Percentiles rank a stretch among this genome's conserved stretches.
Conservation (phyloP, 805 yeast species). For the Metschnikowia aberdeeniae region DNA sequence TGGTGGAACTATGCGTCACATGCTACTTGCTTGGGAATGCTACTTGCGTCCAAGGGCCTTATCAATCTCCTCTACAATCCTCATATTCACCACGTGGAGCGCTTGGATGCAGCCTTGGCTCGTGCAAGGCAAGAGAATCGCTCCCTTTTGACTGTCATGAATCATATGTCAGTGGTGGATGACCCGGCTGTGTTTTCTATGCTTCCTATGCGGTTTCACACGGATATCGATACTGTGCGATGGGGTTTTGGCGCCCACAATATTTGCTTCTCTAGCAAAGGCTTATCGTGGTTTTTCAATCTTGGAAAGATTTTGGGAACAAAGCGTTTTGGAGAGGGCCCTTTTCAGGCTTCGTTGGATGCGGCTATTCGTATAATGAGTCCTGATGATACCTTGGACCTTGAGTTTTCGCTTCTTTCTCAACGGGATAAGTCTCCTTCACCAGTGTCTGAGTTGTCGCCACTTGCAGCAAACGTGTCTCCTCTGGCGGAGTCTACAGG, state of each 20-base stretch:
- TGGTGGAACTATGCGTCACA: slow-evolving; percentile 70
- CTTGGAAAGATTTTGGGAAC: slow-evolving; percentile 87
- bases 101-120: slow-evolving; percentile 59
- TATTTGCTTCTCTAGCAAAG: slow-evolving; percentile 66
- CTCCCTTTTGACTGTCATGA: slow-evolving; percentile 81
- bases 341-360: slow-evolving; percentile 86
- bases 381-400: slow-evolving; percentile 65
- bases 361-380: slow-evolving; percentile 77
- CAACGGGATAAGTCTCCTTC: slow-evolving; percentile 7
- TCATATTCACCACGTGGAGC: slow-evolving; percentile 55
- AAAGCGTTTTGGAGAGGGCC: slow-evolving; percentile 86
- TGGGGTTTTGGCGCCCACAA: slow-evolving; percentile 96
- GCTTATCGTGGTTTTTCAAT: slow-evolving; percentile 62
- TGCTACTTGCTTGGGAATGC: slow-evolving; percentile 62
- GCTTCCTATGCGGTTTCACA: slow-evolving; percentile 66
- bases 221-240: slow-evolving; percentile 62
- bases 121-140: slow-evolving; percentile 64
- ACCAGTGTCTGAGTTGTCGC: slow-evolving; percentile 18
- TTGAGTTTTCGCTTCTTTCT: slow-evolving; percentile 27
- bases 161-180: slow-evolving; percentile 88
- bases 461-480: slow-evolving; percentile 18
- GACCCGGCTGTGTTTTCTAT: slow-evolving; percentile 91
- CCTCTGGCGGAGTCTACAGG: slow-evolving; percentile 30
- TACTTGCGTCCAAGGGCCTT: slow-evolving; percentile 59
- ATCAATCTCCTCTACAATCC: slow-evolving; percentile 63